Evolutionary conservation across 1,284 basidiomycete species (phyloP).

Genomic region (Moesziomyces aphidis): DNA sequence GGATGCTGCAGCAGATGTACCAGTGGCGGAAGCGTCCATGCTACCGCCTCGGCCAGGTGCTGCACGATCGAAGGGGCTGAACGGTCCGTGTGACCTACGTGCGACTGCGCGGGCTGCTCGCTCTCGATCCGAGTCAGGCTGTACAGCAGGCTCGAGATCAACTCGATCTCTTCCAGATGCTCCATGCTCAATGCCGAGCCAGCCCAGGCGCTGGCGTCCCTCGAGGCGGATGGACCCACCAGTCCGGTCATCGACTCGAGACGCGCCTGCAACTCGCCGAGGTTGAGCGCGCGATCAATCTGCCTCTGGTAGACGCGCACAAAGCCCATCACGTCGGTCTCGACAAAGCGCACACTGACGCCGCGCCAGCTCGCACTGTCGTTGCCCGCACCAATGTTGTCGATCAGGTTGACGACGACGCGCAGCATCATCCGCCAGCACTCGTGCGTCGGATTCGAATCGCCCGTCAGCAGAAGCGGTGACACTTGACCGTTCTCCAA

Average conservation of each 20-base stretch:
- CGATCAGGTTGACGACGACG: constrained; percentile 80
- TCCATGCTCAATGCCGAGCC: constrained; percentile 27
- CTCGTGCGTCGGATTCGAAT: constrained; percentile 80
- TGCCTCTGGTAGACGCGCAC: constrained; percentile 86
- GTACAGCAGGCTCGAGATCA: constrained; percentile 50
- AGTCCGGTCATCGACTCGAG: constrained; percentile 69
- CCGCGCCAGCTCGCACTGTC: constrained; percentile 39
- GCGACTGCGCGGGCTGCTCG: constrained; percentile 11
- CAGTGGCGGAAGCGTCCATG: constrained; percentile 77
- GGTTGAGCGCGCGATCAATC: constrained; percentile 79
- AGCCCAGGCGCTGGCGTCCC: constrained; percentile 3
- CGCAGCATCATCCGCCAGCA: constrained; percentile 87
- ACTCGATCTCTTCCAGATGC: constrained; percentile 50
- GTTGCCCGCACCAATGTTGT: constrained; percentile 69
- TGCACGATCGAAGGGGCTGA: constrained; percentile 19
- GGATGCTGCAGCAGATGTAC: constrained; percentile 92
- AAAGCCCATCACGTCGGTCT: constrained; percentile 85
- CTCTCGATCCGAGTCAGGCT: constrained; percentile 41
- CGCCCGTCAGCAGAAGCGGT: constrained; percentile 76
- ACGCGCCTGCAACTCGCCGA: constrained; percentile 73
- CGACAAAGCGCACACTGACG: constrained; percentile 82
- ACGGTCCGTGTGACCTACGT: constrained; percentile 1
- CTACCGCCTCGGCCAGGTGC: constrained; percentile 25
- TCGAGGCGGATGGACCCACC: constrained; percentile 75
- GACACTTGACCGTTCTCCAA: constrained; percentile 81